phyloP scores from a whole-genome alignment of 2,329 filamentous ascomycete genomes.

The Aspergillus puulaauensis region DNA sequence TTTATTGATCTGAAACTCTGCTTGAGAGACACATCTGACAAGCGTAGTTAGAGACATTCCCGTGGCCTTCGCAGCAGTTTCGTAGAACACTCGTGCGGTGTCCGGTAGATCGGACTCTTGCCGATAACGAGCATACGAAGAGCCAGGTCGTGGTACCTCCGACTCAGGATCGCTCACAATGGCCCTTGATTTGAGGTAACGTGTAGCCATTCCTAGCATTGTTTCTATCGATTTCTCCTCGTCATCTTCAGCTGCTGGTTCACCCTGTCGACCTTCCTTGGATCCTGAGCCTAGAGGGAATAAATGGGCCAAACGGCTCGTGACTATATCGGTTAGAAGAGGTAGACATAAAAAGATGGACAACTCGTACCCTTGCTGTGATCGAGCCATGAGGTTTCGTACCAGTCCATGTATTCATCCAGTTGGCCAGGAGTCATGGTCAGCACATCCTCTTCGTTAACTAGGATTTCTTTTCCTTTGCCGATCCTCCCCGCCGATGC shows the following conservation, averaged over 20 bases:
- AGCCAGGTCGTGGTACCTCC: conserved; percentile 48
- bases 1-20: conserved; percentile 48
- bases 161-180: conserved; percentile 38
- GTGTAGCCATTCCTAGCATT: conserved; percentile 46
- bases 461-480: conserved; percentile 51
- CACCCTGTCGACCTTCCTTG: conserved; percentile 12
- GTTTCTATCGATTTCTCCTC: conserved; percentile 32
- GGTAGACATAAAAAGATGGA: background rate
- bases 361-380: conserved; percentile 26
- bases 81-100: conserved; percentile 49
- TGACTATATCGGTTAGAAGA: conserved; percentile 11
- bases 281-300: conserved; percentile 37
- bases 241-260: conserved; percentile 12
- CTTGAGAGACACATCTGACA: conserved; percentile 50
- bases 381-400: conserved; percentile 62
- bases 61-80: conserved; percentile 50
- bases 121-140: conserved; percentile 51
- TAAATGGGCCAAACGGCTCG: conserved; percentile 41
- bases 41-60: conserved; percentile 53
- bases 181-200: conserved; percentile 38
- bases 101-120: conserved; percentile 48
- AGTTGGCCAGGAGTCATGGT: conserved; percentile 61
- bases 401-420: conserved; percentile 79
- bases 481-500: conserved; percentile 35
- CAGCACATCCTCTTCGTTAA: conserved; percentile 63